These are phyloP conservation scores for Gymnopus androsaceus DNA, from an alignment of 1,284 basidiomycete species.

Conservation along the genomic window DNA sequence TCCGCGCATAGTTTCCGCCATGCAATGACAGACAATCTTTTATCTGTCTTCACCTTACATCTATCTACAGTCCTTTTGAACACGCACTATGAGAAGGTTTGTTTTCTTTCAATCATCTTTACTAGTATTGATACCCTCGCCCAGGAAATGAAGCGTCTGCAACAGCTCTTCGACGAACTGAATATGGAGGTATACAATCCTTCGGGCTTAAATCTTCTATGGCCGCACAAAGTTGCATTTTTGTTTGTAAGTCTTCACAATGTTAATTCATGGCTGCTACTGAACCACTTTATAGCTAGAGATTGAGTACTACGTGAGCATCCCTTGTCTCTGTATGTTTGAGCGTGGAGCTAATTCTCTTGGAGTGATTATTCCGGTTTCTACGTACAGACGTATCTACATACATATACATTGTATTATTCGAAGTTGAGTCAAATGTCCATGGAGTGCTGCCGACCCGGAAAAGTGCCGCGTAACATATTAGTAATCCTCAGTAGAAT, in stretches of 20 bases:
- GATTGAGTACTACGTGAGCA: slow-evolving; percentile 68
- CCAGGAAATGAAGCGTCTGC: slow-evolving; percentile 78
- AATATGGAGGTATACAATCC: slow-evolving; percentile 77
- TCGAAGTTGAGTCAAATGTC: neutral
- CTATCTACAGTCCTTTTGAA: slow-evolving; percentile 62
- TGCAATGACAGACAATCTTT: slow-evolving; percentile 65
- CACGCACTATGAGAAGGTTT: slow-evolving; percentile 77
- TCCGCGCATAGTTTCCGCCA: slow-evolving; percentile 71
- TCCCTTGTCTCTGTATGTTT: neutral
- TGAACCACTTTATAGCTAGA: slow-evolving; percentile 52
- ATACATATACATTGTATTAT: neutral
- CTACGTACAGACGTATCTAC: neutral
- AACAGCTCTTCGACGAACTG: slow-evolving; percentile 57
- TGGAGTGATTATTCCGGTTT: neutral
- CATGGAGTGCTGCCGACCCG: neutral
- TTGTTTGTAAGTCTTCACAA: slow-evolving; percentile 68
- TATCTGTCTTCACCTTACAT: slow-evolving; percentile 76
- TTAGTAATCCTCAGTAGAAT: neutral
- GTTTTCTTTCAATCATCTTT: slow-evolving; percentile 23
- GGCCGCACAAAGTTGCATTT: slow-evolving; percentile 79
- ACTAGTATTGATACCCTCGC: neutral
- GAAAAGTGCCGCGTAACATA: neutral
- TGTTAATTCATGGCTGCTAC: neutral
- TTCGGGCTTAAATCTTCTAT: slow-evolving; percentile 77
- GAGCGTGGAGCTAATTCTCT: too few relatives aligned